phyloP scores from a whole-genome alignment of 768 basidiomycete genomes.

The Cystoderma amianthinum region DNA sequence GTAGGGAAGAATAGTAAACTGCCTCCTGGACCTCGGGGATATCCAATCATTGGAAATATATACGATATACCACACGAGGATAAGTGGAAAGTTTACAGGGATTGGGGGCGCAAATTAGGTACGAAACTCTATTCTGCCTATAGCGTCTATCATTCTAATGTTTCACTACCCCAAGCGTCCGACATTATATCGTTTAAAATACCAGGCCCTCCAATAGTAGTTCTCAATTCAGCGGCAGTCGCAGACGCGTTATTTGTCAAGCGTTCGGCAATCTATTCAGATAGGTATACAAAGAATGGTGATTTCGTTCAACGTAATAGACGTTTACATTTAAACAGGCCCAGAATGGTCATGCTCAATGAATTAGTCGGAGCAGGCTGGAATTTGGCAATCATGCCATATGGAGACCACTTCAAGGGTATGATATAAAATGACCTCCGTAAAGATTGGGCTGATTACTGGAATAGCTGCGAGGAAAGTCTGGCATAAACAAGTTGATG shows the following conservation, averaged over 20 bases:
- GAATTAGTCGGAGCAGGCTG: neutral
- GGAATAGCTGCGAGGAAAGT: neutral
- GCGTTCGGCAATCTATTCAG: neutral
- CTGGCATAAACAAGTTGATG: neutral
- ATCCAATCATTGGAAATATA: neutral
- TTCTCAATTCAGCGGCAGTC: neutral
- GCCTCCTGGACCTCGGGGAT: neutral
- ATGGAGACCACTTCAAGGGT: neutral
- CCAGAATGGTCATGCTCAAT: neutral
- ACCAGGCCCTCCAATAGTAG: neutral
- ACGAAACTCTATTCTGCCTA: neutral
- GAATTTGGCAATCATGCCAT: neutral
- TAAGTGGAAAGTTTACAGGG: neutral
- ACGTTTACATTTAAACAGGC: neutral
- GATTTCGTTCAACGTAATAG: neutral
- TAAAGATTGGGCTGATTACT: neutral
- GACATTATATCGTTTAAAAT: neutral
- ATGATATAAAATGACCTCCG: neutral
- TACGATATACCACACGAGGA: neutral
- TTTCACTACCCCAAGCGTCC: neutral
- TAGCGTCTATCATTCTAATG: neutral
- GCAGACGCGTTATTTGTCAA: neutral
- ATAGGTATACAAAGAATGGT: neutral
- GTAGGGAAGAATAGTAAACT: neutral
- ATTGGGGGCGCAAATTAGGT: neutral